phyloP scores from a whole-genome alignment of 306 rosid species.

The Pyrus bretschneideri region DNA sequence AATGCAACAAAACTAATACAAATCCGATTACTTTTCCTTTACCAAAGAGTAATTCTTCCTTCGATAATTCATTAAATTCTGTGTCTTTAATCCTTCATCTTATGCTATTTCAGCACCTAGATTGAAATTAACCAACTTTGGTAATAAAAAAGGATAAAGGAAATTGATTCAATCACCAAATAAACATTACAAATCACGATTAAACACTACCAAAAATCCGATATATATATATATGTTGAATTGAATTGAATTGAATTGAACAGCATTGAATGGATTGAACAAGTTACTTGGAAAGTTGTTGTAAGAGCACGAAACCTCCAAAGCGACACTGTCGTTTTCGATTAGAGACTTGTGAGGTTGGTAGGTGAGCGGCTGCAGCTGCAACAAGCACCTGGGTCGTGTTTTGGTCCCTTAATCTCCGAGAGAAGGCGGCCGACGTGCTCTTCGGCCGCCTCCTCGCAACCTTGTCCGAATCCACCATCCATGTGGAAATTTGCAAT shows the following conservation, averaged over 20 bases:
- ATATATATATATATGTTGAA: too few species aligned
- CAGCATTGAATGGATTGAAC: background rate
- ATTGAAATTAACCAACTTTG: background rate
- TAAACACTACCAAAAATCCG: background rate
- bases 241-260: background rate
- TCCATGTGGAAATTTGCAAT: slow-evolving; percentile 35
- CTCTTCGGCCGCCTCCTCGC: slow-evolving; percentile 21
- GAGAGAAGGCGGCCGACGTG: slow-evolving; percentile 25
- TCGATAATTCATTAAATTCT: too few species aligned
- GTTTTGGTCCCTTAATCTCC: slow-evolving; percentile 24
- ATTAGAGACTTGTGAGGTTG: slow-evolving; percentile 16
- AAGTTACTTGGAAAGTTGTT: slow-evolving; percentile 57
- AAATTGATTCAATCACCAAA: background rate
- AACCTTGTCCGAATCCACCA: slow-evolving; percentile 33
- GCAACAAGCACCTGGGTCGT: slow-evolving; percentile 32
- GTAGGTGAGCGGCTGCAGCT: slow-evolving; percentile 16
- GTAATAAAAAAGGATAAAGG: background rate
- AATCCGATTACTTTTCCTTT: background rate
- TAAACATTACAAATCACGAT: background rate
- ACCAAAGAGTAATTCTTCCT: too few species aligned
- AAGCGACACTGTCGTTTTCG: slow-evolving; percentile 23
- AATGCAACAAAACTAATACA: background rate
- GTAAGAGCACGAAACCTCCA: slow-evolving; percentile 50
- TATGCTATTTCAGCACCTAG: background rate
- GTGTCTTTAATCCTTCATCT: background rate